Percentiles rank a stretch among this genome's conserved stretches.
phyloP scores from a whole-genome alignment of 768 basidiomycete genomes.

The Trametes cubensis region DNA sequence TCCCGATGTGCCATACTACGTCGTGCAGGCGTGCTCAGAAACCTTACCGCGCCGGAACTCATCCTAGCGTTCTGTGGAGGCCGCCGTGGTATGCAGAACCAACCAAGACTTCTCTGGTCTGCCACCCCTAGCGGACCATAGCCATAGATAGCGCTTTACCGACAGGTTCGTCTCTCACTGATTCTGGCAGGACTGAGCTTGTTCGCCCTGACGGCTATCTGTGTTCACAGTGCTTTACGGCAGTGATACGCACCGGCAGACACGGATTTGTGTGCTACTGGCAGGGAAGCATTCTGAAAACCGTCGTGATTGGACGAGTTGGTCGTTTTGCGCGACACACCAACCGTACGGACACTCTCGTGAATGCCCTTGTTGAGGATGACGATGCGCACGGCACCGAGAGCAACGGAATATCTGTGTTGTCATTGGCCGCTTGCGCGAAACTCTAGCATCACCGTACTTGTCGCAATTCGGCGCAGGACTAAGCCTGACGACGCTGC shows the following conservation, averaged over 20 bases:
- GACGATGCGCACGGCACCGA: not conserved
- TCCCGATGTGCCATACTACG: conserved; percentile 3
- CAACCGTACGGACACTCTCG: conserved; percentile 6
- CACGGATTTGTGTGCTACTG: not conserved
- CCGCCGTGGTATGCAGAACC: not conserved
- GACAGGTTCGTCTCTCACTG: conserved; percentile 12
- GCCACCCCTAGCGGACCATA: not conserved
- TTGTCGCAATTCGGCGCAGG: too few species aligned
- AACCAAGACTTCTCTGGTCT: not conserved
- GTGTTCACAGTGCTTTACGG: conserved; percentile 15
- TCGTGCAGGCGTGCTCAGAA: not conserved
- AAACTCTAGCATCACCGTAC: not conserved
- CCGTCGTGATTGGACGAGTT: not conserved
- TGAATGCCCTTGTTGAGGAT: not conserved
- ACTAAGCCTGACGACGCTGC: not conserved
- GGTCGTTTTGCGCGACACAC: conserved; percentile 2
- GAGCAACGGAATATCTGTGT: not conserved
- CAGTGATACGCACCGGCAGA: not conserved
- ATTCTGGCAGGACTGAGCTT: not conserved
- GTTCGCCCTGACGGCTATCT: not conserved
- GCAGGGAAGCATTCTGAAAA: not conserved
- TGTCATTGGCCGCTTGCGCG: not conserved
- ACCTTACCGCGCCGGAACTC: too few species aligned
- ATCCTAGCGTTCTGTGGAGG: not conserved
- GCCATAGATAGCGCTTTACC: not conserved